phyloP scores from a whole-genome alignment of 495 filamentous ascomycete species.

The Penicillium robsamsonii region DNA sequence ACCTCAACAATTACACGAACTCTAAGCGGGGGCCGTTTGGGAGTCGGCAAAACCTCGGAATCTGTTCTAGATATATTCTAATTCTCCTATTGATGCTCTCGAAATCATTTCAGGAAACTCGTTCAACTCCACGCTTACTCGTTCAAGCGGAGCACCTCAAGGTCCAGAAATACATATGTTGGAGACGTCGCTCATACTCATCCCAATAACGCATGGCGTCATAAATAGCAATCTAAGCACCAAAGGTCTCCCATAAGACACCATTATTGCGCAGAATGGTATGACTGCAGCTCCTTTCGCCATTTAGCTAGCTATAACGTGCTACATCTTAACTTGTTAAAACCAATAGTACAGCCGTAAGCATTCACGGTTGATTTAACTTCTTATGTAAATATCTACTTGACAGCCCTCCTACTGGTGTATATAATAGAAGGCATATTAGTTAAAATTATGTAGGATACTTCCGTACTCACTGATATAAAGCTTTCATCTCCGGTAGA shows the following conservation, averaged over 20 bases:
- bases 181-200: not conserved
- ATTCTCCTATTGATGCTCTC: not conserved
- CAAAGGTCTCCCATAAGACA: not conserved
- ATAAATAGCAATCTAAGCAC: not conserved
- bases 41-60: not conserved
- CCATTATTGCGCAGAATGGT: constrained; percentile 1
- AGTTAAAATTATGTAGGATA: too few species aligned
- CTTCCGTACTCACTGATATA: not conserved
- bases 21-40: too few species aligned
- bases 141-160: not conserved
- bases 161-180: not conserved
- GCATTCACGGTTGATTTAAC: not conserved
- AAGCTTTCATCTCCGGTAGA: not conserved
- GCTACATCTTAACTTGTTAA: not conserved
- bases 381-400: not conserved
- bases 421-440: too few species aligned
- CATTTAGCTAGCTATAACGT: not conserved
- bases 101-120: not conserved
- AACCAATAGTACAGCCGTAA: not conserved
- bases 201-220: not conserved
- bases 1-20: too few species aligned
- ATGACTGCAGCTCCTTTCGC: not conserved
- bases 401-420: not conserved
- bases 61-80: not conserved
- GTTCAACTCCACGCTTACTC: not conserved